A percentile compares a stretch with the other conserved stretches of the same genome.
These are phyloP conservation scores for Vaccinium myrtillus DNA, from an alignment of 148 eudicot genomes.

Conservation along the genomic window DNA sequence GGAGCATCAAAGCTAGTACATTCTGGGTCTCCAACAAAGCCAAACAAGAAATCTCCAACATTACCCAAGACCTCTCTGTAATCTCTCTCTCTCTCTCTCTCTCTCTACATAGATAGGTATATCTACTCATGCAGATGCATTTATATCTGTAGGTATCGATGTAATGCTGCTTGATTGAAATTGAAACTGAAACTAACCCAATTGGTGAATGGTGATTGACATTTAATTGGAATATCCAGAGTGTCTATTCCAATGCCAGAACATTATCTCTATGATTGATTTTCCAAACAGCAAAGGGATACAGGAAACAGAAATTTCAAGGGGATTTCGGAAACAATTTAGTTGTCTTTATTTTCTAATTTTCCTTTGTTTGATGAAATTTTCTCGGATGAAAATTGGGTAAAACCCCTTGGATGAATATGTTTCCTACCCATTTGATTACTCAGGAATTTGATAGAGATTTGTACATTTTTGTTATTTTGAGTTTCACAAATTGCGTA, in stretches of 20 bases:
- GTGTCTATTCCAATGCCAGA: background rate
- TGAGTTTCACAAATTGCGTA: background rate
- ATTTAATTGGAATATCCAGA: background rate
- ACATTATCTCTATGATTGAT: constrained; percentile 1
- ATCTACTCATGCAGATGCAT: background rate
- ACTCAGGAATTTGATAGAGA: background rate
- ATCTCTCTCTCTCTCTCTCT: constrained; percentile 6
- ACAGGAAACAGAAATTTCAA: background rate
- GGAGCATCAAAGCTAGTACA: constrained; percentile 53
- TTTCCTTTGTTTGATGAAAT: background rate
- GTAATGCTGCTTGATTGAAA: background rate
- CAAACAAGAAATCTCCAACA: constrained; percentile 64
- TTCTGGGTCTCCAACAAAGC: constrained; percentile 69
- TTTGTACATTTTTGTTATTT: background rate
- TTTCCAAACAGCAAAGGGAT: background rate
- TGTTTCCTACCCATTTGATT: background rate
- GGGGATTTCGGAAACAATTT: background rate
- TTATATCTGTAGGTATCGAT: background rate
- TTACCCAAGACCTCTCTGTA: constrained; percentile 53
- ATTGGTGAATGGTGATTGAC: background rate
- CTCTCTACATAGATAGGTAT: background rate
- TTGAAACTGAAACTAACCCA: background rate
- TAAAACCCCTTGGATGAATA: background rate
- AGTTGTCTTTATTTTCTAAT: background rate
- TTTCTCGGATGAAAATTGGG: background rate